Evolutionary conservation across 192 early-diverging fungal species (phyloP), one percentile per base, ranked within the genome.

Genomic region (Radiomyces spectabilis): DNA sequence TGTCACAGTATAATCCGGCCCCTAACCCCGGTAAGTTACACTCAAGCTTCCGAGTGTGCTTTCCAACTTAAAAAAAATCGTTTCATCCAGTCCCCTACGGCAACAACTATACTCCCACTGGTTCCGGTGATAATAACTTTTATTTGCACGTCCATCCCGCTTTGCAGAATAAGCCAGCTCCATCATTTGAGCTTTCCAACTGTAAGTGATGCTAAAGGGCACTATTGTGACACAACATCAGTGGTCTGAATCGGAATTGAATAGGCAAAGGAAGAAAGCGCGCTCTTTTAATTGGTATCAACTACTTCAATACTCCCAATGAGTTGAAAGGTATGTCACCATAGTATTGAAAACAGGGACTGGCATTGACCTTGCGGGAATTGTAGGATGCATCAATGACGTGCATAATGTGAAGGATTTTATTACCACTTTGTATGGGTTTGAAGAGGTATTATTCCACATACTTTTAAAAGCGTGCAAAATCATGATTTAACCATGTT

Each of bases 221-320:
- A 24, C 27, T 30, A 26, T 37, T 16, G 21, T 1, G 12, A 18
- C 7, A 1, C 21, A 21, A 48, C n/a, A n/a, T n/a, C n/a, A n/a
- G n/a, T n/a, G n/a, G 9, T 10, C 5, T 37, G 18, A n/a, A 29
- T 37, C 10, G 32, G 16, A 22, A 19, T 21, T 42, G 5, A 37
- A 26, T 32, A 68, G 65, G 65, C 41, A 55, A 63, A 43, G 87
- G 87, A 16, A 75, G 84, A 40, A 87, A 88, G 68, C 78, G 82
- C 15, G 93, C 92, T 10, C 71, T 97, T 16, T 77, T 97, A 32
- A 85, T 97, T 53, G 94, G 94, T 19, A 92, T 95, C 70, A 97
- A 97, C 64, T 97, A 97, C 70, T 71, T 76, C 41, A 74, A 77
- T 25, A 72, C 78, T 39, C 66, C 68, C 51, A 72, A 74, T 47